Conservation (phyloP, 768 basidiomycete genomes). For the Phanerodontia chrysosporium region DNA sequence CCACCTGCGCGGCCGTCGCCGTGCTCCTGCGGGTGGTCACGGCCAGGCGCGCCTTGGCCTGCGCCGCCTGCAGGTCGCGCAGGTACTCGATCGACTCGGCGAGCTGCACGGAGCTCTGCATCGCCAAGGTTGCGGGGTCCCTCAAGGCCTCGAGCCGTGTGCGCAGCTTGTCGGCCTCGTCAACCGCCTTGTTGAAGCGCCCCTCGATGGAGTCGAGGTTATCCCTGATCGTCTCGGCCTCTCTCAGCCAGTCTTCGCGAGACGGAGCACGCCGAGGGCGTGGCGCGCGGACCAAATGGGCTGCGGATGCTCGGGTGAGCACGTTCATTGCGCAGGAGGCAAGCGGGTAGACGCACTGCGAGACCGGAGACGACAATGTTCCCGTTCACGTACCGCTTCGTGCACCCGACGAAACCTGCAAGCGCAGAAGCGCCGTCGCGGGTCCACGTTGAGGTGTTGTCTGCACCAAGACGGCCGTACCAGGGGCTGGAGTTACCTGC, state of each 20-base stretch:
- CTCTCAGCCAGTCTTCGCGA: neutral
- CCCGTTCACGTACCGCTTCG: neutral
- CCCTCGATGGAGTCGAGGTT: neutral
- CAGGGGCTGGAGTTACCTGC: neutral
- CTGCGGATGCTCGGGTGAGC: neutral
- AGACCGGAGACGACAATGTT: neutral
- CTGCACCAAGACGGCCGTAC: neutral
- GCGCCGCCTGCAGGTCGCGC: neutral
- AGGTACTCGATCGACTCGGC: conserved; percentile 1
- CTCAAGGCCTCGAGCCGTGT: neutral
- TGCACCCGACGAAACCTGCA: neutral
- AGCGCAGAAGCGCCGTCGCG: neutral
- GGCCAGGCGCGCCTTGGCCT: neutral
- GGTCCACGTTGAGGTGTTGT: neutral
- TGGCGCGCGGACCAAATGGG: conserved; percentile 4
- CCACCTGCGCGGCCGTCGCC: neutral
- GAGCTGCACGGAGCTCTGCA: neutral
- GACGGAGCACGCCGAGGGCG: neutral
- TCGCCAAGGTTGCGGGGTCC: neutral
- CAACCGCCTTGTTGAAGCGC: neutral
- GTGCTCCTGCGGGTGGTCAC: neutral
- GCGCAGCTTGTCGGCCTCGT: neutral
- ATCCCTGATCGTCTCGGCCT: neutral
- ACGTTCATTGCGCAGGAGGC: neutral
- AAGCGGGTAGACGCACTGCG: neutral